Evolutionary conservation across 1,284 basidiomycete species (phyloP), one percentile per base, ranked within the genome.

Genomic region (Heterobasidion occidentale): DNA sequence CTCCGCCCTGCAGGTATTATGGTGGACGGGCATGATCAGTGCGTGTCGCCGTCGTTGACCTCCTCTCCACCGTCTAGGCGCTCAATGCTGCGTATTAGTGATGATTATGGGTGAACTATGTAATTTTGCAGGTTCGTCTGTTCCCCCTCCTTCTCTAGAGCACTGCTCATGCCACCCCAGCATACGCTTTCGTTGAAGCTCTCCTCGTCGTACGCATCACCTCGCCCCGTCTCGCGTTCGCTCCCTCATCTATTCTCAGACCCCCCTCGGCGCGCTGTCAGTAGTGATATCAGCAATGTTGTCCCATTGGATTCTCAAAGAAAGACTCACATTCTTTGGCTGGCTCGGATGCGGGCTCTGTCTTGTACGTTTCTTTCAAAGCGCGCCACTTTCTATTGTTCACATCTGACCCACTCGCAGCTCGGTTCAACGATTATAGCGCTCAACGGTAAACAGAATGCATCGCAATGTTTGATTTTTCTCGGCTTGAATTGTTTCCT

Each of bases 251-350:
- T 17, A 9, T 60, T 27, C 46, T 60, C 65, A 92, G 80, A 96
- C 94, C n/a, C 95, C 96, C 1, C 83, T 99, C 64, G 96, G 96
- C 49, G 94, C 95, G 3, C 82, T 99, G 56, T 95, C 94, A 15
- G 97, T 99, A 62, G 95, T 99, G 64, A 81, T 98, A 61, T 96
- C 90, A 64, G 96, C 96, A 42, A 89, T 97, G 34, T 77, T 98
- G 19, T 96, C 94, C 9, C 94, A 93, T 48, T 80, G 97, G 65
- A 90, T 98, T 73, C 85, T 98, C 64, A 88, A 96, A 54, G 97
- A 99, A 70, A 90, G 81, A 61, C 81, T 99, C 54, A 90, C 86
- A 36, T 90, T 94, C 71, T 94, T 94, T 67, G 94, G 94, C 54
- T 95, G 92, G 92, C 77, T 92, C 57, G 96, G 96, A 33, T 98